phyloP scores from a whole-genome alignment of 1,284 basidiomycete genomes.

The Neonothopanus nambi region DNA sequence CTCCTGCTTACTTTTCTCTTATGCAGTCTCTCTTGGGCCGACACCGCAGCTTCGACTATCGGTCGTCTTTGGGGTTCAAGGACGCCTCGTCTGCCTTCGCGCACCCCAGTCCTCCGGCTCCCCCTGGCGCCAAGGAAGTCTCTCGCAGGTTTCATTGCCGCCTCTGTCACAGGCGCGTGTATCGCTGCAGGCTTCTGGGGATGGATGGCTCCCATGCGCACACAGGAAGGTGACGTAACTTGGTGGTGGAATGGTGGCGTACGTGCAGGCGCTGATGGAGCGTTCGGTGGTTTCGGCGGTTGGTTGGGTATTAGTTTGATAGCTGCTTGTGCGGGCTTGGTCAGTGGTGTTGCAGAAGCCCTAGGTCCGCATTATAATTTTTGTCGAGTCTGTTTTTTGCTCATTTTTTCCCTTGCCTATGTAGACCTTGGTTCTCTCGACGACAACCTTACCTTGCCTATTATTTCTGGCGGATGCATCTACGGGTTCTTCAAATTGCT shows the following conservation, averaged over 20 bases:
- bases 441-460: slow-evolving; percentile 92
- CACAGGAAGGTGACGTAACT: slow-evolving; percentile 36
- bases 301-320: slow-evolving; percentile 59
- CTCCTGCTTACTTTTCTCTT: slow-evolving; percentile 5
- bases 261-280: slow-evolving; percentile 1
- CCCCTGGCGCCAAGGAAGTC: slow-evolving; percentile 86
- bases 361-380: slow-evolving; percentile 56
- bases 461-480: slow-evolving; percentile 84
- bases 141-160: slow-evolving; percentile 87
- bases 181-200: slow-evolving; percentile 84
- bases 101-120: slow-evolving; percentile 54
- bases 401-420: slow-evolving; percentile 15
- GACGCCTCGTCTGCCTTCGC: slow-evolving; percentile 71
- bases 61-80: slow-evolving; percentile 82
- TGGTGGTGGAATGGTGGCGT: slow-evolving; percentile 59
- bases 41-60: slow-evolving; percentile 92
- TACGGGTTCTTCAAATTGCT: slow-evolving; percentile 65
- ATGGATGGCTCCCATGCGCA: slow-evolving; percentile 49
- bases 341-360: slow-evolving; percentile 84
- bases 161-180: slow-evolving; percentile 72
- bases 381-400: slow-evolving; percentile 15
- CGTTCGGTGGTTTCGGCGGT: slow-evolving; percentile 27
- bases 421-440: slow-evolving; percentile 87
- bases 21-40: slow-evolving; percentile 90
- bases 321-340: slow-evolving; percentile 66